Base-by-base conservation (phyloP, 164 flowering plant species). In the Liquidambar formosana region DNA sequence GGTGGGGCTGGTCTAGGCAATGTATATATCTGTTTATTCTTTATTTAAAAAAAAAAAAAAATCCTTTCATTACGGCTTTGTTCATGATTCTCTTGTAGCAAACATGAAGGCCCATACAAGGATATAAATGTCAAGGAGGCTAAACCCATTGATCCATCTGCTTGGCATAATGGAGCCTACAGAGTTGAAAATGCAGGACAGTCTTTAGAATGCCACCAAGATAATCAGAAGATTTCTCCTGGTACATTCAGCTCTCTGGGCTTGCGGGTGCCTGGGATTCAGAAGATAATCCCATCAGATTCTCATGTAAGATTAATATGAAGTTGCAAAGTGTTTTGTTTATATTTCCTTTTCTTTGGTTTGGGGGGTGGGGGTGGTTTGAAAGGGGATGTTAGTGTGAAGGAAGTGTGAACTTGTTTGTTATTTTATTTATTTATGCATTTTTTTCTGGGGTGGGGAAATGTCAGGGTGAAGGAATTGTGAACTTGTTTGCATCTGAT, bases 221-320 rank as follows among this genome's bases (percentile, higher is more conserved):
- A 66, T 57, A 26, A 61, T 45, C 75, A 52, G 28, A 65, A 51
- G 21, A 45, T 23, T 44, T 74, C 68, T 70, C 52, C 58, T 26
- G 72, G 72, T 25, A 60, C 66, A 43, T 49, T 53, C 33, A 65
- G 59, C 68, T 71, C 67, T 15, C 47, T 38, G 21, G 33, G 54
- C 63, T 52, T 64, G 45, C 71, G 54, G 27, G 33, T 23, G 44
- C 67, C 71, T 54, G 83, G 85, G 61, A 71, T 85, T 48, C 82
- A 80, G 69, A 87, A 81, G 70, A 83, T 90, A 58, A 25, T 83
- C 46, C 89, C 90, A 27, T 49, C 74, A 27, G 78, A 75, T 52
- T 65, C 41, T 63, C 76, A 78, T 59, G 96, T 88, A 77, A 84
- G 88, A n/a, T n/a, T 67, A 61, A 56, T 15, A 54, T 21, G 19